Conservation (phyloP, 257 asterid species). For the Penstemon newberryi region DNA sequence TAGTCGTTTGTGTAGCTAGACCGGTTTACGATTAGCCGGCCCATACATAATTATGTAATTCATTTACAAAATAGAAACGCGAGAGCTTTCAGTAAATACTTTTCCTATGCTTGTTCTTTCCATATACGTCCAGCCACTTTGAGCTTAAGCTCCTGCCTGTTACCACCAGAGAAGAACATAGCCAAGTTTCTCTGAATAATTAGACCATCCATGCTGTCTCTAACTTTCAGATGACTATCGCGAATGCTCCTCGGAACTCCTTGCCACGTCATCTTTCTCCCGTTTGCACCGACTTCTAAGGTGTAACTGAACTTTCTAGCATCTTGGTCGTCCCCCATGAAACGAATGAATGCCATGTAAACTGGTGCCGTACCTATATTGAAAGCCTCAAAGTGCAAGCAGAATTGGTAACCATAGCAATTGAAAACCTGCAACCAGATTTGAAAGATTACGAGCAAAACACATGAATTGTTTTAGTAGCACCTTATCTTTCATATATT, state of each 20-base stretch:
- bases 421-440: constrained; percentile 48
- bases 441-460: not conserved
- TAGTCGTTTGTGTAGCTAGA: not conserved
- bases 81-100: not conserved
- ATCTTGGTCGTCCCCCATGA: constrained; percentile 61
- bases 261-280: constrained; percentile 56
- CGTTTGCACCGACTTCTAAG: constrained; percentile 50
- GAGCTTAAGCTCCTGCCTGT: constrained; percentile 50
- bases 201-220: constrained; percentile 61
- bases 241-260: constrained; percentile 63
- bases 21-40: constrained; percentile 8
- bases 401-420: constrained; percentile 58
- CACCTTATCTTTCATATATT: no score
- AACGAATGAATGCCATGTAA: constrained; percentile 63
- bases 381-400: constrained; percentile 67
- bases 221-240: constrained; percentile 48
- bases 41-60: constrained; percentile 23
- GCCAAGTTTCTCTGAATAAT: constrained; percentile 57
- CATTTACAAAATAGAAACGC: constrained; percentile 22
- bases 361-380: constrained; percentile 54
- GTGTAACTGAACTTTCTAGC: constrained; percentile 50
- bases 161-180: constrained; percentile 53
- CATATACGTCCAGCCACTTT: constrained; percentile 55
- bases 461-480: not conserved
- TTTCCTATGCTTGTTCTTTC: constrained; percentile 42